Evolutionary conservation across 1,284 basidiomycete species (phyloP).

Genomic region (Gomphus bonarii): DNA sequence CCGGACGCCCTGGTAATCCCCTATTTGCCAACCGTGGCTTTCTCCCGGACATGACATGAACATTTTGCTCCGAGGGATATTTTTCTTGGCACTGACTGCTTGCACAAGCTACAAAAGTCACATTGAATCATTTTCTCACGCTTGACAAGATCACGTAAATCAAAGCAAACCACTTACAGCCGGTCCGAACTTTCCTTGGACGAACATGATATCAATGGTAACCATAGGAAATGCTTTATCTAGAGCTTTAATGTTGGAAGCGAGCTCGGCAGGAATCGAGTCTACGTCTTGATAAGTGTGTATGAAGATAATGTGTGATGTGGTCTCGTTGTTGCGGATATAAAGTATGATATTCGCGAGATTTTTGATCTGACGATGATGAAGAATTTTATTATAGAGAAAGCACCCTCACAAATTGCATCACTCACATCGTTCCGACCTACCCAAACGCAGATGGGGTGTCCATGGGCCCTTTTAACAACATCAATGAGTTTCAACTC

Average conservation of each 20-base stretch:
- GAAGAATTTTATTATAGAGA: slow-evolving; percentile 25
- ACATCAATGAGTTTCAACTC: slow-evolving; percentile 30
- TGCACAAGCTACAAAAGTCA: neutral
- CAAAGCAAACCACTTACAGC: neutral
- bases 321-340: slow-evolving; percentile 55
- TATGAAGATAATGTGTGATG: slow-evolving; percentile 53
- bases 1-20: slow-evolving; percentile 3
- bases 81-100: neutral
- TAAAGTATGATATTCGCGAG: slow-evolving; percentile 57
- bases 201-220: slow-evolving; percentile 32
- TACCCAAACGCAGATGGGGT: slow-evolving; percentile 48
- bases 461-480: slow-evolving; percentile 37
- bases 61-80: slow-evolving; percentile 4
- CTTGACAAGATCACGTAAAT: neutral
- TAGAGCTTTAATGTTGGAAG: slow-evolving; percentile 29
- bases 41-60: slow-evolving; percentile 2
- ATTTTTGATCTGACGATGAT: slow-evolving; percentile 29
- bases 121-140: too few relatives aligned
- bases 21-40: slow-evolving; percentile 2
- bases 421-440: slow-evolving; percentile 49
- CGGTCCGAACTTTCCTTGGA: neutral
- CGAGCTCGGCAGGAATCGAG: slow-evolving; percentile 24
- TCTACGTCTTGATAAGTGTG: slow-evolving; percentile 47
- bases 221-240: slow-evolving; percentile 55
- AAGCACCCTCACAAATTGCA: neutral